Percentiles rank a stretch among this genome's conserved stretches.
Evolutionary conservation across 2,329 filamentous ascomycete genomes (phyloP).

Genomic region (Venturia pyrina): DNA sequence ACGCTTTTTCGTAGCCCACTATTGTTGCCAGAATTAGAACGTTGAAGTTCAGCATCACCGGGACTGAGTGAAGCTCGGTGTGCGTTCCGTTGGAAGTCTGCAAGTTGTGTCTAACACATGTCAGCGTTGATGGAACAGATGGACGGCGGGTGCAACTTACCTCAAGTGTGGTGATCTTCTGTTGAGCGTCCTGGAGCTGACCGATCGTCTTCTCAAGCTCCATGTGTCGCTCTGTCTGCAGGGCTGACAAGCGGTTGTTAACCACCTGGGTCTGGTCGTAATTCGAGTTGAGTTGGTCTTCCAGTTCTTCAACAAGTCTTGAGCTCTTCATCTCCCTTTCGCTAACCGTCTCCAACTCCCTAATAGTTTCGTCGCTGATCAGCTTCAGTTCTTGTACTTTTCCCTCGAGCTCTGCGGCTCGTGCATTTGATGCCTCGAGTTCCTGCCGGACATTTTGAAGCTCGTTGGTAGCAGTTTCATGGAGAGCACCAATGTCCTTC

Average conservation of each 20-base stretch:
- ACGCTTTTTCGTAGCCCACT: slow-evolving; percentile 71
- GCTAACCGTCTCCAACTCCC: slow-evolving; percentile 46
- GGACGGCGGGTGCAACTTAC: slow-evolving; percentile 36
- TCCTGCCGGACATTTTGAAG: slow-evolving; percentile 33
- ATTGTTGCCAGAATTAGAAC: slow-evolving; percentile 51
- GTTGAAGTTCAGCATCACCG: slow-evolving; percentile 37
- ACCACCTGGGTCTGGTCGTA: slow-evolving; percentile 85
- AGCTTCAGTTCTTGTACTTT: slow-evolving; percentile 36
- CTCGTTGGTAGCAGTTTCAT: slow-evolving; percentile 34
- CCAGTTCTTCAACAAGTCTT: slow-evolving; percentile 84
- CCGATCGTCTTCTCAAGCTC: slow-evolving; percentile 30
- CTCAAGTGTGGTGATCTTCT: slow-evolving; percentile 59
- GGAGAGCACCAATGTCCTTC: slow-evolving; percentile 31
- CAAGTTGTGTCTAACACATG: slow-evolving; percentile 47
- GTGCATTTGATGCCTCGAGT: slow-evolving; percentile 29
- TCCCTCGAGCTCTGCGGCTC: slow-evolving; percentile 30
- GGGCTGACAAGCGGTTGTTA: slow-evolving; percentile 74
- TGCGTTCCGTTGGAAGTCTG: slow-evolving; percentile 39
- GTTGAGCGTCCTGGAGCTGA: slow-evolving; percentile 67
- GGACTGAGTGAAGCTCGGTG: slow-evolving; percentile 36
- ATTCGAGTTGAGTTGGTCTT: slow-evolving; percentile 90
- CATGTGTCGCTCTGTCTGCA: slow-evolving; percentile 35
- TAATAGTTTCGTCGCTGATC: slow-evolving; percentile 44
- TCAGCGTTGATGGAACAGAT: slow-evolving; percentile 18
- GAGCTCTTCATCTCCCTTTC: slow-evolving; percentile 81